These are phyloP conservation scores for Perilla frutescens DNA, from an alignment of 257 asterid genomes.

Conservation along the genomic window DNA sequence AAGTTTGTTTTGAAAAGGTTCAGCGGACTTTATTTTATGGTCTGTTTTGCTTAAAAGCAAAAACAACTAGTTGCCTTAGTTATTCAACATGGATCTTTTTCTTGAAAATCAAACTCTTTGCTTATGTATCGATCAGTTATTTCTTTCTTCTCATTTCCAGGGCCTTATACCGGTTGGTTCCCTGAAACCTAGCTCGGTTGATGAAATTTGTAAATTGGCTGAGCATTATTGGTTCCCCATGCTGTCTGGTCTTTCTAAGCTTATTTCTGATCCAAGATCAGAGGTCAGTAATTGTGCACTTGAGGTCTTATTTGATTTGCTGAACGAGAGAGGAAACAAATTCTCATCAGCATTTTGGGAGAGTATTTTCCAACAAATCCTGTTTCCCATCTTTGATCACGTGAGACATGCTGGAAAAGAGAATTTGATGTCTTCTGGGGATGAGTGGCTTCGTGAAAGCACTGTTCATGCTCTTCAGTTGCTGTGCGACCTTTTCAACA, in stretches of 20 bases:
- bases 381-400: conserved; percentile 93
- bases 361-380: conserved; percentile 77
- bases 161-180: conserved; percentile 83
- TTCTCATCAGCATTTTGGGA: conserved; percentile 95
- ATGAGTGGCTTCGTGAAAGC: conserved; percentile 88
- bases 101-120: not conserved
- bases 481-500: conserved; percentile 92
- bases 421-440: conserved; percentile 54
- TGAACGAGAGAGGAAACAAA: conserved; percentile 91
- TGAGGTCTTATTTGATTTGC: conserved; percentile 95
- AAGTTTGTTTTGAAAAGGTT: conserved; percentile 4
- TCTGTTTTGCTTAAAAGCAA: conserved; percentile 13
- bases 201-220: conserved; percentile 64
- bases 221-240: conserved; percentile 97
- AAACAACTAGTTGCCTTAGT: conserved; percentile 10
- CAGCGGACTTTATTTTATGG: not conserved
- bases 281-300: conserved; percentile 98
- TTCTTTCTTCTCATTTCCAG: conserved; percentile 52
- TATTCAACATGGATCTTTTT: conserved; percentile 8
- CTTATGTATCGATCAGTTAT: conserved; percentile 10
- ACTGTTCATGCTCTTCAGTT: conserved; percentile 91
- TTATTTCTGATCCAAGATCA: conserved; percentile 93
- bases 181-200: conserved; percentile 58
- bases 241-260: conserved; percentile 95
- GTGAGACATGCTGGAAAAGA: conserved; percentile 90